Evolutionary conservation across 306 rosid species (phyloP).

Genomic region (Erythrophleum fordii): DNA sequence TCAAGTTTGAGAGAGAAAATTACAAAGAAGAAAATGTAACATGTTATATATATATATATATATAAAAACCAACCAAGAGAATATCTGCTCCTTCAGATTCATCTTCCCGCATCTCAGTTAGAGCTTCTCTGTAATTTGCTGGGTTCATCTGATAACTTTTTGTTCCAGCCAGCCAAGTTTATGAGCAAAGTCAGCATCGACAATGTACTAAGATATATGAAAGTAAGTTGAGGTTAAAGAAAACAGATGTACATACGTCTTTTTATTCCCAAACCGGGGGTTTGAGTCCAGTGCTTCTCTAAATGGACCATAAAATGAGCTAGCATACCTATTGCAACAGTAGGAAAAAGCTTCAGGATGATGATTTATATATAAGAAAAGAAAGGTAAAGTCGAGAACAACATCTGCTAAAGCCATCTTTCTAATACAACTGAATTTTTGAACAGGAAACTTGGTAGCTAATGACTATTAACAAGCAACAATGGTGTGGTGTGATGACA

Average conservation of each 20-base stretch:
- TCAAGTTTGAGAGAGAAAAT: conserved; percentile 12
- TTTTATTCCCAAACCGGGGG: conserved; percentile 96
- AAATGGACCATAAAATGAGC: conserved; percentile 96
- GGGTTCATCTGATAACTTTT: conserved; percentile 96
- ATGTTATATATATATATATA: not conserved
- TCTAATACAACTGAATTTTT: conserved; percentile 10
- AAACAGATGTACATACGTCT: conserved; percentile 63
- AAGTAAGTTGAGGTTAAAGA: conserved; percentile 13
- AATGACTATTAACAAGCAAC: conserved; percentile 16
- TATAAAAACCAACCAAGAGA: conserved; percentile 76
- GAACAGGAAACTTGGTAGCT: conserved; percentile 3
- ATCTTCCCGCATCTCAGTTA: conserved; percentile 82
- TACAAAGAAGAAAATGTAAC: conserved; percentile 1
- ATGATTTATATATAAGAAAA: not conserved
- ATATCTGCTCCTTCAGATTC: conserved; percentile 97
- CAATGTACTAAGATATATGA: conserved; percentile 8
- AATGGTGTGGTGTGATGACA: conserved; percentile 8
- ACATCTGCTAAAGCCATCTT: conserved; percentile 24
- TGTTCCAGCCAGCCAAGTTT: conserved; percentile 45
- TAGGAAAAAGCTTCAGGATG: conserved; percentile 32
- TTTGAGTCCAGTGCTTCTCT: conserved; percentile 96
- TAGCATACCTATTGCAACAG: conserved; percentile 75
- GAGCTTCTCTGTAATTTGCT: conserved; percentile 92
- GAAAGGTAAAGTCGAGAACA: not conserved
- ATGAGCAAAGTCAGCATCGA: conserved; percentile 43